Evolutionary conservation across 805 yeast genomes (phyloP).

Genomic region (Naumovozyma castellii): DNA sequence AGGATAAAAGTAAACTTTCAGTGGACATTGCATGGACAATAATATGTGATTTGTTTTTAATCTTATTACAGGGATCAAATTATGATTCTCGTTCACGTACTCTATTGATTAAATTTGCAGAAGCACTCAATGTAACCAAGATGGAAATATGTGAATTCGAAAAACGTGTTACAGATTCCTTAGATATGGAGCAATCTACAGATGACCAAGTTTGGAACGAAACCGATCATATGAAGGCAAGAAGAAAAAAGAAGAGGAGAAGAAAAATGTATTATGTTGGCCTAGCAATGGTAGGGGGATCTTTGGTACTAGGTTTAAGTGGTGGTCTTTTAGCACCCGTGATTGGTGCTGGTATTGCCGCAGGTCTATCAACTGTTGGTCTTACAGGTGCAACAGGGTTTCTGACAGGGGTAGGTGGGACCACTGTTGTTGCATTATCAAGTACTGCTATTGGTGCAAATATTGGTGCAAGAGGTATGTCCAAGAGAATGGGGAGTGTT

Average conservation of each 20-base stretch:
- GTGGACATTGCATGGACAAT: constrained; percentile 89
- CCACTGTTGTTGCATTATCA: constrained; percentile 85
- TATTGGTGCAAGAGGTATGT: constrained; percentile 81
- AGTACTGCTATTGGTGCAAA: constrained; percentile 87
- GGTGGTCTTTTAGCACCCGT: constrained; percentile 96
- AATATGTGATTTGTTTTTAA: constrained; percentile 78
- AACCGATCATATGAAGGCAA: constrained; percentile 52
- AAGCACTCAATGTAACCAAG: constrained; percentile 44
- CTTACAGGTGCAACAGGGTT: constrained; percentile 89
- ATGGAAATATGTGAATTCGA: constrained; percentile 83
- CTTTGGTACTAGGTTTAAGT: constrained; percentile 84
- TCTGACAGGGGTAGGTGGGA: constrained; percentile 93
- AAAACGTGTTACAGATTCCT: constrained; percentile 76
- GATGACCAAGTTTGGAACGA: constrained; percentile 70
- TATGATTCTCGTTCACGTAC: constrained; percentile 87
- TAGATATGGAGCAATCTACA: constrained; percentile 77
- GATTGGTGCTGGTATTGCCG: constrained; percentile 96
- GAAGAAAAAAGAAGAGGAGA: constrained; percentile 56
- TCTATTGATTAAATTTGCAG: constrained; percentile 60
- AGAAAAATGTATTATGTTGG: constrained; percentile 81
- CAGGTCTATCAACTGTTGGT: constrained; percentile 91
- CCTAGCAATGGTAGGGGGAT: constrained; percentile 92
- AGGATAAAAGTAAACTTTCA: constrained; percentile 35
- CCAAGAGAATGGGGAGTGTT: constrained; percentile 80
- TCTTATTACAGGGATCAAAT: constrained; percentile 69